Base-by-base conservation (phyloP, 2,329 filamentous ascomycete species). In the Hirsutella thompsonii region DNA sequence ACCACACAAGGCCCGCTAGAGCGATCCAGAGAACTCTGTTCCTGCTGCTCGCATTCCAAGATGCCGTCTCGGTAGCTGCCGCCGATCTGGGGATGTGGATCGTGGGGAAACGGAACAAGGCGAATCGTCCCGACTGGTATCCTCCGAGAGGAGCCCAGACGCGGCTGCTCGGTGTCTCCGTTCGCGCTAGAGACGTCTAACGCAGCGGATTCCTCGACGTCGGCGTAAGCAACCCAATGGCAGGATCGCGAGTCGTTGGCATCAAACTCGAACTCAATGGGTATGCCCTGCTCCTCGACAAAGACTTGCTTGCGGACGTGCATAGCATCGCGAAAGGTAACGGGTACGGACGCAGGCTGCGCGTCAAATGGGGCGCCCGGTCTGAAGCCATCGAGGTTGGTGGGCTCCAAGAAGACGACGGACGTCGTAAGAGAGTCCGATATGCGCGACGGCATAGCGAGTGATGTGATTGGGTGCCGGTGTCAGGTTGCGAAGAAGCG, bases 171-270 rank as follows among this genome's bases (percentile, higher is more conserved):
- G 30, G 70, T 53, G 28, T 61, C 57, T 43, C 62, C 64, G n/a
- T 53, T 51, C 5, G 62, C 57, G 51, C 74, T 64, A 21, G 60
- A 62, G 36, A 63, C 50, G 55, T 70, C 67, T 5, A 57, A 55
- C 44, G 61, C 59, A 36, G 62, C 60, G 3, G 57, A 61, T 38
- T 61, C 65, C 41, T 72, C 71, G 42, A 82, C 69, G 14, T 71
- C 78, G 37, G 77, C 76, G 60, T 94, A 94, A n/a, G 81, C 68
- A 23, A 94, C 81, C 83, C 86, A 94, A 60, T 95, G 88, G 63
- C 81, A 90, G 49, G 78, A 81, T 29, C 84, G 74, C 1, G 71
- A 49, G 58, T 96, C 90, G 56, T 95, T 87, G 1, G 70, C 64
- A 64, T 95, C 90, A 48, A 86, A 72, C 59, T 96, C 89, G 48